Conservation (phyloP, 1,139 yeast species). For the Saccharomyces hybrid region DNA sequence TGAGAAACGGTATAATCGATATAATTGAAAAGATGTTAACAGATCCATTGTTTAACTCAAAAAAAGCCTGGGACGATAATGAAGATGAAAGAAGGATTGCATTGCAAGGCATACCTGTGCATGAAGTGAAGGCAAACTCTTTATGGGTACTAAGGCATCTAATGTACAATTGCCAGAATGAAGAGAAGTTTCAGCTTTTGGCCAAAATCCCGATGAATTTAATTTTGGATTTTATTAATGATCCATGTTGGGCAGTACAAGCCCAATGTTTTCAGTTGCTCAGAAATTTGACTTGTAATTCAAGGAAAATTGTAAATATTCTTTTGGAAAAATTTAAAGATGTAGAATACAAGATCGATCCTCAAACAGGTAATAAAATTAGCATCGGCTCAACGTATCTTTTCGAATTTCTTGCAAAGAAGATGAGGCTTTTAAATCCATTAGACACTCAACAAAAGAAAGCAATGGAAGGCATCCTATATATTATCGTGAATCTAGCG, state of each 20-base stretch:
- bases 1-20: slow-evolving; percentile 49
- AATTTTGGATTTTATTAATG: slow-evolving; percentile 46
- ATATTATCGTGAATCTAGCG: slow-evolving; percentile 51
- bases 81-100: slow-evolving; percentile 6
- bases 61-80: slow-evolving; percentile 9
- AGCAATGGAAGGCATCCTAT: slow-evolving; percentile 42
- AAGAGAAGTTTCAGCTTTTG: slow-evolving; percentile 33
- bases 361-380: slow-evolving; percentile 14
- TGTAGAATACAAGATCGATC: slow-evolving; percentile 18
- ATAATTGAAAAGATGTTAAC: slow-evolving; percentile 36
- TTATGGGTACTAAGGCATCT: slow-evolving; percentile 53
- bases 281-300: slow-evolving; percentile 67
- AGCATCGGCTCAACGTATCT: slow-evolving; percentile 31
- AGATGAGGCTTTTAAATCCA: slow-evolving; percentile 27
- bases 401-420: slow-evolving; percentile 34
- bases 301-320: slow-evolving; percentile 43
- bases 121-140: slow-evolving; percentile 40
- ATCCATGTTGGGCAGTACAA: slow-evolving; percentile 47
- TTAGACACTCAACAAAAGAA: slow-evolving; percentile 29
- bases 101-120: slow-evolving; percentile 16
- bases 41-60: slow-evolving; percentile 31
- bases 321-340: slow-evolving; percentile 35
- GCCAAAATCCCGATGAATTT: slow-evolving; percentile 44
- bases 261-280: slow-evolving; percentile 66
- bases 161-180: slow-evolving; percentile 40